Evolutionary conservation across 768 basidiomycete species (phyloP).

Genomic region (button mushroom (Agaricus bisporus)): DNA sequence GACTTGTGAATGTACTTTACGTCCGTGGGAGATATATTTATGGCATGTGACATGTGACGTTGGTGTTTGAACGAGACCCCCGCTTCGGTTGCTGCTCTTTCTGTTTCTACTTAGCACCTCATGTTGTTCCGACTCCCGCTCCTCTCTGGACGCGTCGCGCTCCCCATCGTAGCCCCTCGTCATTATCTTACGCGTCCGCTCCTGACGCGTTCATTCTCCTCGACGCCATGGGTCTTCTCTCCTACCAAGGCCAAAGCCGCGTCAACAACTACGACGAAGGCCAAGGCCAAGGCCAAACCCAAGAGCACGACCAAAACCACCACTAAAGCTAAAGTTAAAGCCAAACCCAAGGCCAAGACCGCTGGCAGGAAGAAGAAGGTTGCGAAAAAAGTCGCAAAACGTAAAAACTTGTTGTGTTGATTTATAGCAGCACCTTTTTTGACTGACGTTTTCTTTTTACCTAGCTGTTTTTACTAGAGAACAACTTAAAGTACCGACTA

Average conservation of each 20-base stretch:
- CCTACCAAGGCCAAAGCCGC: neutral
- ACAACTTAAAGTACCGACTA: neutral
- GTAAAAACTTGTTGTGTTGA: neutral
- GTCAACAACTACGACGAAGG: neutral
- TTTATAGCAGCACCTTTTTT: too few relatives aligned
- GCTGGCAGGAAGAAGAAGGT: neutral
- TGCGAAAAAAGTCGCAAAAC: neutral
- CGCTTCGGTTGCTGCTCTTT: neutral
- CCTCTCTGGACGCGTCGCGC: neutral
- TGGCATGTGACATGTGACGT: neutral
- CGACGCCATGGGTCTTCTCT: neutral
- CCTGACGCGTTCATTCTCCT: slow-evolving; percentile 3
- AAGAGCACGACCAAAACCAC: neutral
- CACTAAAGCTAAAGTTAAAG: neutral
- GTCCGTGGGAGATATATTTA: neutral
- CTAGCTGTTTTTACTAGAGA: neutral
- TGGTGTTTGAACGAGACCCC: neutral
- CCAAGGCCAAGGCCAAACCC: neutral
- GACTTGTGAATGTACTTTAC: neutral
- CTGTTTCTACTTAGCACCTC: neutral
- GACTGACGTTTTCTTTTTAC: neutral
- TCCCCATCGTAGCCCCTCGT: neutral
- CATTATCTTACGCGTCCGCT: neutral
- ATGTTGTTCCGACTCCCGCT: neutral
- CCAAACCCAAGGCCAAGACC: neutral